Conservation (phyloP, 495 filamentous ascomycete species). For the Amorphotheca resinae region DNA sequence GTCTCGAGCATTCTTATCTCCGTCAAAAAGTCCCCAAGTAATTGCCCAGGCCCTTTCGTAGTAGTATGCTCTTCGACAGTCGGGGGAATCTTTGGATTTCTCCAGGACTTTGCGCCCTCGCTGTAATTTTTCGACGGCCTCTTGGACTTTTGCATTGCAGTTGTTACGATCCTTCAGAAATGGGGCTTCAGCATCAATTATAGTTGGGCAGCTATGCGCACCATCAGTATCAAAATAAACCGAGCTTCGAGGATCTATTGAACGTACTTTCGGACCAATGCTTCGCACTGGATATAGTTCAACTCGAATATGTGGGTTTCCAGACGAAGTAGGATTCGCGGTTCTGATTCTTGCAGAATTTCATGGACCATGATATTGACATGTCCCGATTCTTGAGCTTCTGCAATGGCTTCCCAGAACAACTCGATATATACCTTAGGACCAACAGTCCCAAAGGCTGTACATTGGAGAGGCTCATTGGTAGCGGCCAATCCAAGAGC, state of each 20-base stretch:
- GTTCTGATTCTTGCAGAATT: neutral
- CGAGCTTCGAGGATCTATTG: neutral
- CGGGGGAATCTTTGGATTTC: neutral
- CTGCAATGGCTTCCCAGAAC: slow-evolving; percentile 8
- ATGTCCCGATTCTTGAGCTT: neutral
- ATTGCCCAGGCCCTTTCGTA: slow-evolving; percentile 1
- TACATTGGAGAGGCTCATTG: slow-evolving; percentile 3
- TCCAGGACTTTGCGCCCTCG: neutral
- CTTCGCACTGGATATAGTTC: slow-evolving; percentile 4
- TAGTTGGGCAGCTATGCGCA: neutral
- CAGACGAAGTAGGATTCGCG: slow-evolving; percentile 5
- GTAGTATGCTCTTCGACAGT: slow-evolving; percentile 1
- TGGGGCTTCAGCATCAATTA: neutral
- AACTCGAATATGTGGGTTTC: slow-evolving; percentile 5
- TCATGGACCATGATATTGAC: slow-evolving; percentile 2
- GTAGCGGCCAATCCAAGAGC: neutral
- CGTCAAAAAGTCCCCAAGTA: neutral
- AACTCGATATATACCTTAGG: slow-evolving; percentile 1
- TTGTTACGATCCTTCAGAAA: slow-evolving; percentile 2
- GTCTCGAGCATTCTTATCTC: neutral
- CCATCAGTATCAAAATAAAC: neutral
- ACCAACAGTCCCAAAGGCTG: slow-evolving; percentile 6
- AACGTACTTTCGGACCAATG: slow-evolving; percentile 9
- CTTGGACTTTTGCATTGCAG: neutral
- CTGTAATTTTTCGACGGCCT: neutral